These are phyloP conservation scores for Sporisorium sorghi DNA, from an alignment of 1,284 basidiomycete genomes.

Conservation along the genomic window DNA sequence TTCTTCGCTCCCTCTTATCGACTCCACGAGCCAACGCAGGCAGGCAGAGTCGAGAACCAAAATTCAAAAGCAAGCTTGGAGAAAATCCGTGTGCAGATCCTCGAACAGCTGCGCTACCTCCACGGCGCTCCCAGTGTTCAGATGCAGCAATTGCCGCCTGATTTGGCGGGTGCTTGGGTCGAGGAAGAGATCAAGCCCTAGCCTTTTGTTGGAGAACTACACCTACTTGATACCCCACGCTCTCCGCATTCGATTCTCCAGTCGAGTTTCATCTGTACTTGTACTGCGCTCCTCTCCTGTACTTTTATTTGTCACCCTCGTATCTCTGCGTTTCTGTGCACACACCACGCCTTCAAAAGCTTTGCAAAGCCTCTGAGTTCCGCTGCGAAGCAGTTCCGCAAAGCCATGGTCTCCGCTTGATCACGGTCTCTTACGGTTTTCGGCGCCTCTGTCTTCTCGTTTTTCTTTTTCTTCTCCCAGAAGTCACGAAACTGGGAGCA, in stretches of 20 bases:
- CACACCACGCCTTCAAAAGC: no score
- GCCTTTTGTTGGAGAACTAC: not conserved
- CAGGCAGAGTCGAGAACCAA: constrained; percentile 86
- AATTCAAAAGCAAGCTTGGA: constrained; percentile 81
- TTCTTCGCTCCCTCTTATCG: constrained; percentile 94
- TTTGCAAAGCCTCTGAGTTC: no score
- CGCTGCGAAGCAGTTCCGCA: no score
- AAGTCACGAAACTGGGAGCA: no score
- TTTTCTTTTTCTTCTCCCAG: no score
- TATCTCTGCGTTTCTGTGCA: no score
- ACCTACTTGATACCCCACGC: constrained; percentile 10
- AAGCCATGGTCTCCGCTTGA: no score
- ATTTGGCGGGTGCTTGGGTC: constrained; percentile 82
- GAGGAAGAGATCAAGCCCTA: constrained; percentile 73
- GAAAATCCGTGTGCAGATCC: constrained; percentile 83
- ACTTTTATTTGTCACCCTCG: constrained; percentile 1
- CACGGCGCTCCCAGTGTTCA: constrained; percentile 95
- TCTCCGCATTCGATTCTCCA: not conserved
- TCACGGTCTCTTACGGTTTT: no score
- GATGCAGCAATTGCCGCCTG: constrained; percentile 95
- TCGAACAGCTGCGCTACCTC: constrained; percentile 91
- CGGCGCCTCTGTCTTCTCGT: no score
- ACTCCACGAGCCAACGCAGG: constrained; percentile 89
- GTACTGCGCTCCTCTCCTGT: not conserved
- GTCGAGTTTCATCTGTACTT: constrained; percentile 8